These are phyloP conservation scores for Pseudomicrostroma phylloplanum DNA, from an alignment of 1,284 basidiomycete genomes.

Conservation along the genomic window DNA sequence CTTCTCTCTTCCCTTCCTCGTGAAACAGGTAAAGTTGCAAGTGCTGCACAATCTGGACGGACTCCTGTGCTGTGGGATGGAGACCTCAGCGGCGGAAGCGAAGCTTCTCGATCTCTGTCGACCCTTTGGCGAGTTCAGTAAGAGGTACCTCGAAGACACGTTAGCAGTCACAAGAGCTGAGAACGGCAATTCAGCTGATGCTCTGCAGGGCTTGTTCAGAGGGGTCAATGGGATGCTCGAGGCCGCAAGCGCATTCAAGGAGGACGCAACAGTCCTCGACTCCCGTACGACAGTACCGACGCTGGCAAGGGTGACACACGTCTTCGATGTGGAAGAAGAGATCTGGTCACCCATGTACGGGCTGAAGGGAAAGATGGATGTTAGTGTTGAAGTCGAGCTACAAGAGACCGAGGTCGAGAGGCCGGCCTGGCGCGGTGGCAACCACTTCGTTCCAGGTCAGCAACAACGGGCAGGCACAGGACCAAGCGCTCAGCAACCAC, in stretches of 20 bases:
- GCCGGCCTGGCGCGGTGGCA: conserved; percentile 15
- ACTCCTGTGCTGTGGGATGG: conserved; percentile 28
- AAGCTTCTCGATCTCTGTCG: conserved; percentile 26
- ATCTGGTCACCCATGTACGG: conserved; percentile 94
- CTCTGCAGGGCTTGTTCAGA: background rate
- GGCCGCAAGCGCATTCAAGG: conserved; percentile 14
- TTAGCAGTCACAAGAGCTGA: conserved; percentile 4
- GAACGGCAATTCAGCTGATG: background rate
- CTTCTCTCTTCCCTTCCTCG: conserved; percentile 34
- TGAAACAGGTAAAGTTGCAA: conserved; percentile 27
- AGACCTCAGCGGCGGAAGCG: conserved; percentile 19
- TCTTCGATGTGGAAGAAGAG: conserved; percentile 80
- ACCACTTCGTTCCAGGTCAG: background rate
- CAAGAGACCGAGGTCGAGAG: conserved; percentile 27
- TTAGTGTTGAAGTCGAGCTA: conserved; percentile 62
- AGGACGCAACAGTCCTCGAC: conserved; percentile 18
- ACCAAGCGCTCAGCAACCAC: background rate
- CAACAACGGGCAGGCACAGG: too few species aligned
- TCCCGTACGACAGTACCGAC: conserved; percentile 6
- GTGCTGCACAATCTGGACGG: conserved; percentile 27
- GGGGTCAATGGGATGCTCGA: background rate
- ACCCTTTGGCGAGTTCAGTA: conserved; percentile 37
- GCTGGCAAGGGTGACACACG: conserved; percentile 20
- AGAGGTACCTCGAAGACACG: conserved; percentile 25
- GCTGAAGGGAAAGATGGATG: conserved; percentile 91